phyloP scores from a whole-genome alignment of 2,329 filamentous ascomycete genomes.

The Hypoxylon sp. region DNA sequence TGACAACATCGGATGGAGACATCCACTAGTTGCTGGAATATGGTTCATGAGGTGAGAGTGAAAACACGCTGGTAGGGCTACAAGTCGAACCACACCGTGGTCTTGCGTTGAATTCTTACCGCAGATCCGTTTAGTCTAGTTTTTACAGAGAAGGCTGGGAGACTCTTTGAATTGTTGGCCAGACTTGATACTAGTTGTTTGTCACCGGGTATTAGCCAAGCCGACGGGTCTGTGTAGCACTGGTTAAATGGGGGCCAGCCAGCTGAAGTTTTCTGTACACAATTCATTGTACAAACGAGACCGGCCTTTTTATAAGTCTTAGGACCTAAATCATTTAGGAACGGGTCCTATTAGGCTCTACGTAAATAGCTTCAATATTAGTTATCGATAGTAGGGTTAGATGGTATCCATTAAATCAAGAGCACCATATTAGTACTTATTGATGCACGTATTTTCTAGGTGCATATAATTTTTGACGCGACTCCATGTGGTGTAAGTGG shows the following conservation, averaged over 20 bases:
- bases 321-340: neutral
- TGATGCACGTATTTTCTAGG: conserved; percentile 10
- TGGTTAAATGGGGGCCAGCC: conserved; percentile 18
- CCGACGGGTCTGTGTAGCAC: conserved; percentile 10
- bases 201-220: conserved; percentile 12
- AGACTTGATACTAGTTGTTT: conserved; percentile 9
- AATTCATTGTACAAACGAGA: conserved; percentile 12
- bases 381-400: conserved; percentile 11
- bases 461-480: conserved; percentile 1
- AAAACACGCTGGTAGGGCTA: conserved; percentile 7
- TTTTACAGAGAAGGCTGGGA: conserved; percentile 1
- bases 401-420: neutral
- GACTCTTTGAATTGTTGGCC: conserved; percentile 14
- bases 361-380: conserved; percentile 11
- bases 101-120: conserved; percentile 20
- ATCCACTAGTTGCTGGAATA: neutral
- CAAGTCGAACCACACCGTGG: conserved; percentile 11
- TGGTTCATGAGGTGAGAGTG: conserved; percentile 5
- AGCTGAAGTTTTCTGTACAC: conserved; percentile 13
- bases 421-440: neutral
- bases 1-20: conserved; percentile 3
- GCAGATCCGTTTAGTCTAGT: neutral
- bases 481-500: conserved; percentile 1
- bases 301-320: conserved; percentile 15
- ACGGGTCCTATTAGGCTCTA: conserved; percentile 3